Percentiles rank a stretch among this genome's conserved stretches.
Conservation (phyloP, 805 yeast species). For the Lachancea kluyveri region DNA sequence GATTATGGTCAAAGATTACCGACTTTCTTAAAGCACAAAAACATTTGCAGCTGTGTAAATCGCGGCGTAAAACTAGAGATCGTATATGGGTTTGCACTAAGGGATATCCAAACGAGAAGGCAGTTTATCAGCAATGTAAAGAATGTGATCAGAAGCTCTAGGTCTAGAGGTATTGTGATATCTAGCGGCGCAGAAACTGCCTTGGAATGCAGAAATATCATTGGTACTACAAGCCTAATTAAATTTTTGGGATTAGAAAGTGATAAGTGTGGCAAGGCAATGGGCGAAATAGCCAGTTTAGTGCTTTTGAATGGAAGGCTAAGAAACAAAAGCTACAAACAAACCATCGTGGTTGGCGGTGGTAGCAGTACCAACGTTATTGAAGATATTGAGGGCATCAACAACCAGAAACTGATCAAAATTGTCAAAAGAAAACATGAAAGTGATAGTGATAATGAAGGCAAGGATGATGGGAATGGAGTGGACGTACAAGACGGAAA, state of each 20-base stretch:
- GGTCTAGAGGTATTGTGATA: conserved; percentile 72
- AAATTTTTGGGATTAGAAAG: conserved; percentile 65
- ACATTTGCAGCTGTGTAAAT: conserved; percentile 74
- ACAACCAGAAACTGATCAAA: conserved; percentile 14
- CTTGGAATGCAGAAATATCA: conserved; percentile 54
- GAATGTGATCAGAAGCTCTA: conserved; percentile 71
- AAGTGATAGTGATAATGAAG: no score
- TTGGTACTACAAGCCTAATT: conserved; percentile 63
- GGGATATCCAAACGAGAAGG: conserved; percentile 41
- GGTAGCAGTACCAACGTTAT: conserved; percentile 31
- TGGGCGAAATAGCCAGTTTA: conserved; percentile 53
- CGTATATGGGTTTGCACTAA: conserved; percentile 51
- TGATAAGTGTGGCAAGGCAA: conserved; percentile 51
- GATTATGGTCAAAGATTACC: conserved; percentile 62
- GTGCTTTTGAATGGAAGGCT: conserved; percentile 70
- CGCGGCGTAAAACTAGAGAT: conserved; percentile 82
- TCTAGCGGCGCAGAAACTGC: conserved; percentile 66
- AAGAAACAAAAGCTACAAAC: conserved; percentile 70
- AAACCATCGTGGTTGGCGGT: conserved; percentile 55
- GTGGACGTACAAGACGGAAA: no score
- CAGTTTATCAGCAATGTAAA: conserved; percentile 66
- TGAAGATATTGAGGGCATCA: conserved; percentile 16
- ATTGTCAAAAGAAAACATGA: conserved; percentile 19
- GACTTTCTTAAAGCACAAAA: conserved; percentile 73
- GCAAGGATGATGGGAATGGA: conserved; percentile 4